These are phyloP conservation scores for Termitomyces sp. DNA, from an alignment of 768 basidiomycete species.

Conservation along the genomic window DNA sequence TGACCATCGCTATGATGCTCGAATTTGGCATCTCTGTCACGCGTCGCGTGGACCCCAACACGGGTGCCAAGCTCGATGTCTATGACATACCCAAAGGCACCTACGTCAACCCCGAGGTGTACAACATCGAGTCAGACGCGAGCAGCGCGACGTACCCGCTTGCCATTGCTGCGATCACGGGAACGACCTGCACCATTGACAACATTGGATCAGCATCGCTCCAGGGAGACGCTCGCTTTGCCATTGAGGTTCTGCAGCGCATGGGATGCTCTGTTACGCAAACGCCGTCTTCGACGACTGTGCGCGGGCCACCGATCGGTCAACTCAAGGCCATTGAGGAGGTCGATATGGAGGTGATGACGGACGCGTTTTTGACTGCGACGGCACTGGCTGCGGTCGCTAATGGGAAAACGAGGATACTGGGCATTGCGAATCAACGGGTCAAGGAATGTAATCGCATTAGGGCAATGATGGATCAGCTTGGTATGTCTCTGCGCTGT, in stretches of 20 bases:
- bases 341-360: constrained; percentile 99
- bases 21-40: constrained; percentile 80
- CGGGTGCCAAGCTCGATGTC: constrained; percentile 64
- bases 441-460: constrained; percentile 99
- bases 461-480: constrained; percentile 91
- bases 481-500: constrained; percentile 50
- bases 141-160: constrained; percentile 95
- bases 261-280: constrained; percentile 95
- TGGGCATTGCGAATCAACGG: constrained; percentile 95
- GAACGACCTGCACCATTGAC: constrained; percentile 89
- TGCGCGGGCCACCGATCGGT: constrained; percentile 82
- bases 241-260: constrained; percentile 84
- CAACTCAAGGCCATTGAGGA: constrained; percentile 77
- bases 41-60: constrained; percentile 53
- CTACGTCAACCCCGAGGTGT: constrained; percentile 74
- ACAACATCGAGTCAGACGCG: constrained; percentile 94
- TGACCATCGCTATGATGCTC: constrained; percentile 98
- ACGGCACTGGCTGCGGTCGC: constrained; percentile 86
- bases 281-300: constrained; percentile 84
- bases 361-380: constrained; percentile 97
- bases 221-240: constrained; percentile 97
- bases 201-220: constrained; percentile 89
- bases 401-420: constrained; percentile 68
- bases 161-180: constrained; percentile 95
- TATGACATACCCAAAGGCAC: constrained; percentile 82